phyloP scores from a whole-genome alignment of 495 filamentous ascomycete genomes.

The Polyplosphaeria fusca region DNA sequence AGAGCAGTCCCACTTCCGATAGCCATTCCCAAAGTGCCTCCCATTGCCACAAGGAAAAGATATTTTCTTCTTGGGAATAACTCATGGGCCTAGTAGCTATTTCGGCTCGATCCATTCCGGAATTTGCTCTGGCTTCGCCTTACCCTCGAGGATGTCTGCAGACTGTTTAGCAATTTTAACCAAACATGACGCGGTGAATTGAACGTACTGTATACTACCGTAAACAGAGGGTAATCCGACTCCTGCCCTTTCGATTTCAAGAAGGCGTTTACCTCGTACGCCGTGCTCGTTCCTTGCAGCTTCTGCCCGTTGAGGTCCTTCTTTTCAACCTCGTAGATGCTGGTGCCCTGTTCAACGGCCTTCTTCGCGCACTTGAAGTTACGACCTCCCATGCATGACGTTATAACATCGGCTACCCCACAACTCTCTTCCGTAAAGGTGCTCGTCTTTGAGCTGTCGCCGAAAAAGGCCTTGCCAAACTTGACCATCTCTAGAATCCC shows the following conservation, averaged over 20 bases:
- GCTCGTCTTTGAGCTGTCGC: constrained; percentile 65
- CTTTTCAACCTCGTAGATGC: constrained; percentile 82
- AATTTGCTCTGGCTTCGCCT: constrained; percentile 44
- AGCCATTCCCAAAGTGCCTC: neutral
- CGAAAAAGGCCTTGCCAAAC: constrained; percentile 91
- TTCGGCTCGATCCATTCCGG: constrained; percentile 42
- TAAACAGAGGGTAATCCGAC: constrained; percentile 86
- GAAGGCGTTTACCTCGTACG: constrained; percentile 84
- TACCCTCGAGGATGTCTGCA: constrained; percentile 44
- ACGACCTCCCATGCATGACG: constrained; percentile 82
- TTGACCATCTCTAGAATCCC: constrained; percentile 92
- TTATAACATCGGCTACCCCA: constrained; percentile 94
- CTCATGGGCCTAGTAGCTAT: neutral
- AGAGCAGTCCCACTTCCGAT: neutral
- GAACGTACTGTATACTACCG: constrained; percentile 67
- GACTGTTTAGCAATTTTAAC: neutral
- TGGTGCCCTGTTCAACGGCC: constrained; percentile 71
- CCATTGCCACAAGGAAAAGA: neutral
- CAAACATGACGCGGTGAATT: neutral
- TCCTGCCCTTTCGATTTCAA: constrained; percentile 73
- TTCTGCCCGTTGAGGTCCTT: constrained; percentile 94
- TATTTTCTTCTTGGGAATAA: neutral
- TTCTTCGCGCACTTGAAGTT: constrained; percentile 94
- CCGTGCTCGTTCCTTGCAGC: constrained; percentile 89
- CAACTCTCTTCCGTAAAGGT: constrained; percentile 97